Evolutionary conservation across 805 yeast genomes (phyloP), one percentile per base, ranked within the genome.

Genomic region (Cyberlindnera mycetangii): DNA sequence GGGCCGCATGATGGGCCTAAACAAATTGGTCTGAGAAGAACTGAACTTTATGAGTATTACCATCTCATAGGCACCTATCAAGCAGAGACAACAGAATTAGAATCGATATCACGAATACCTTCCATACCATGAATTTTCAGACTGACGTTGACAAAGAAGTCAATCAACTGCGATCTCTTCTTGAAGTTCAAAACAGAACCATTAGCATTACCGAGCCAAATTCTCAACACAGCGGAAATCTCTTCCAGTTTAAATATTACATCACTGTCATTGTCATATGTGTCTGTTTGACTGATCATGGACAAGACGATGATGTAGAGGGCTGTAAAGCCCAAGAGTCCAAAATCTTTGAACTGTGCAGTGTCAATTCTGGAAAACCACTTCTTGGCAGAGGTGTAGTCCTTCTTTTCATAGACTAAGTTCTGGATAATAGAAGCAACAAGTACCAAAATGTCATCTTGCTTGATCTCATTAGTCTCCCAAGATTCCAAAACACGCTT

Each of bases 141-240:
- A 25, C 55, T 56, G 17, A 57, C 49, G 35, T 57, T 54, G 25
- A 60, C 60, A 33, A 60, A 60, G 45, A 50, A 62, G 45, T 65
- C 67, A 42, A 66, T 61, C 44, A 66, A 44, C 39, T 53, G 49
- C 3, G 66, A 58, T 54, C 68, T 62, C 42, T 55, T 53, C 17
- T 56, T 54, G 39, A 62, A 56, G 27, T 48, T 52, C 31, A 65
- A 37, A 8, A 49, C 47, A 12, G 60, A 48, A n/a, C 65, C 67
- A 21, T 51, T 48, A 17, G 58, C 48, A 22, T 60, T 57, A 25
- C 70, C 69, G 21, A 64, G 41, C 70, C 70, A 66, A 2, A 67
- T 59, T 53, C 71, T 59, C 18, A 66, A 37, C 11, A 53, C 48
- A 10, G 64, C 67, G 7, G 60, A 52, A 14, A 65, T 49, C 31